Evolutionary conservation across 768 basidiomycete species (phyloP), one percentile per base, ranked within the genome.

Genomic region (Amanita polypyramis): DNA sequence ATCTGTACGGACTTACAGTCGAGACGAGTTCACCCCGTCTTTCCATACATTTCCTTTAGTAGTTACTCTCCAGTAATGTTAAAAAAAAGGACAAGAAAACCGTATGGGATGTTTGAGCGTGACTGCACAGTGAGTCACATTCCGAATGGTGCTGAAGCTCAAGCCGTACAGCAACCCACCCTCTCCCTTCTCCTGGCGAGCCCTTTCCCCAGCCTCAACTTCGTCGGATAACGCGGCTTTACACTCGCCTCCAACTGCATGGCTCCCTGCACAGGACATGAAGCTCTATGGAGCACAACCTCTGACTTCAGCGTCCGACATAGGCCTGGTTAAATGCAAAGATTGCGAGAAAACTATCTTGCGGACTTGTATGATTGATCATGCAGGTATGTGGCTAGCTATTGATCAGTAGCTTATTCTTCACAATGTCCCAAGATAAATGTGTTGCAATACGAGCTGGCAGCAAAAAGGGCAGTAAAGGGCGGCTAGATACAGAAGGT

Each of bases 221-320:
- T 54, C 68, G 5, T 51, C 59, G 1, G 69, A 75, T 36, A 54
- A 67, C 4, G 58, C 70, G 2, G 67, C 70, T 1, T 64, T 80
- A 2, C 74, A 77, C 0, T 79, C 84, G 0, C 88, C 90, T 0
- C 90, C 91, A 0, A 85, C 88, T 19, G 74, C 80, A 67, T 90
- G 89, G 82, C 80, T 94, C 11, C 77, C 84, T 21, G 88, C 85
- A 6, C 75, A 75, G 40, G 88, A 93, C 58, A 93, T 91, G 91
- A 85, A 83, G 69, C 73, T 85, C 52, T 95, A 86, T 62, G 90
- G 90, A 27, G 72, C 81, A 2, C 71, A 81, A 48, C 88, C 91
- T 5, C 72, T 94, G 12, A 73, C 73, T 38, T 79, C 80, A 2
- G 68, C 70, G 3, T 70, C 73, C 0, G 72, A 74, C 19, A 68